Evolutionary conservation across 2,329 filamentous ascomycete genomes (phyloP), one percentile per base, ranked within the genome.

Genomic region (Penicillium sp.): DNA sequence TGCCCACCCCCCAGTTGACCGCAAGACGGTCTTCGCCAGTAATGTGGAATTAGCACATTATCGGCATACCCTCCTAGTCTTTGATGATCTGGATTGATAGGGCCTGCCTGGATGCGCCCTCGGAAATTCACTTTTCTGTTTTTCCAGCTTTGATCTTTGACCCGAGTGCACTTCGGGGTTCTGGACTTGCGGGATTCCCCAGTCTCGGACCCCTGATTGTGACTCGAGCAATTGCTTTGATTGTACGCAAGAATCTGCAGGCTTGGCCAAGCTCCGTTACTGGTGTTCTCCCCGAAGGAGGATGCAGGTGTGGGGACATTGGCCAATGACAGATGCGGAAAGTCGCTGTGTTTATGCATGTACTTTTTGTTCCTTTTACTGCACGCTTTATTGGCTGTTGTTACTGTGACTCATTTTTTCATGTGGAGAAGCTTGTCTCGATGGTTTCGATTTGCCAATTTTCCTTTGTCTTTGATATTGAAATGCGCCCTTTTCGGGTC

Each of bases 51-150:
- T 47, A 34, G n/a, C 35, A 42, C 37, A 33, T 41, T 41, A 34
- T 8, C 5, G 37, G 8, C n/a, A 28, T 28, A 33, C 24, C 5
- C 43, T 4, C 35, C 15, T 24, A 43, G 45, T 51, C 49, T 48
- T 33, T 45, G 47, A 45, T 12, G n/a, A 45, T 43, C 41, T 48
- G 44, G 39, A 48, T 43, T 43, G 33, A 43, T 33, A 39, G 39
- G 49, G 49, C 44, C 39, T 43, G 44, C 48, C 45, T 51, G 33
- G 45, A 48, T 48, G 49, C 39, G 49, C 49, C 49, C 49, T 48
- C 28, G 28, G 45, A 48, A 51, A 38, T 43, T 35, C n/a, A 24
- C n/a, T 10, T 48, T 43, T 43, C 26, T 40, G 35, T 28, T 35
- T 46, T 46, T 50, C 43, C 43, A 39, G 26, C 4, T 45, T 47